phyloP scores from a whole-genome alignment of 1,284 basidiomycete species.

The Naganishia sp. region DNA sequence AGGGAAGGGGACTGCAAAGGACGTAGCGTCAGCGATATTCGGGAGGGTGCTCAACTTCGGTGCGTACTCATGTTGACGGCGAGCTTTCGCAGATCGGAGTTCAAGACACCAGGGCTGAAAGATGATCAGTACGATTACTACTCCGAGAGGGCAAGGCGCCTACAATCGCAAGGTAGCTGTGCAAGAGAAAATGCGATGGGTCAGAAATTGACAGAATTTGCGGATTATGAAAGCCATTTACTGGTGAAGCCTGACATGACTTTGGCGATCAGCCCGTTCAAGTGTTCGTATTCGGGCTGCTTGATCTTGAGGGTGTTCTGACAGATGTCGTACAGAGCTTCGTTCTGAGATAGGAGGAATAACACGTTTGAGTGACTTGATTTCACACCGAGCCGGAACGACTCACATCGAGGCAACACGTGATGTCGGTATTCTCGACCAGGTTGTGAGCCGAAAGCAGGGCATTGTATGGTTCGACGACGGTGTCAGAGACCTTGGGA shows the following conservation, averaged over 20 bases:
- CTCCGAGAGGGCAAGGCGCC: neutral
- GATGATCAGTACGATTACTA: no score
- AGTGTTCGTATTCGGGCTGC: constrained; percentile 91
- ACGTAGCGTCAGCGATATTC: neutral
- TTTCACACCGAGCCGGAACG: neutral
- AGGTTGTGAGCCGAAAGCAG: constrained; percentile 64
- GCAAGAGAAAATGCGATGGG: neutral
- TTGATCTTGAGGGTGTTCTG: constrained; percentile 93
- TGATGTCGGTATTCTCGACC: constrained; percentile 65
- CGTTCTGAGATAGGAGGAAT: constrained; percentile 7
- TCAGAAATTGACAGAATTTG: neutral
- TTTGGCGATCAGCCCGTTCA: constrained; percentile 94
- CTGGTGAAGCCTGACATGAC: constrained; percentile 98
- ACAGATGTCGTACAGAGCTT: constrained; percentile 97
- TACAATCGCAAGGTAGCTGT: constrained; percentile 29
- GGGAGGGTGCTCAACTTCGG: no score
- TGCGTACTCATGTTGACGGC: constrained; percentile 83
- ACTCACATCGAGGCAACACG: constrained; percentile 69
- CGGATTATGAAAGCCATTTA: neutral
- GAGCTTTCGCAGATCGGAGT: constrained; percentile 94
- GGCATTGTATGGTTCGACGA: constrained; percentile 66
- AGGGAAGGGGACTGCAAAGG: constrained; percentile 75
- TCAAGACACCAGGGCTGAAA: constrained; percentile 84
- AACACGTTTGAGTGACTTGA: neutral
- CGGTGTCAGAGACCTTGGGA: constrained; percentile 63